These are phyloP conservation scores for Xylariaceae sp. DNA, from an alignment of 2,329 filamentous ascomycete species.

Conservation along the genomic window DNA sequence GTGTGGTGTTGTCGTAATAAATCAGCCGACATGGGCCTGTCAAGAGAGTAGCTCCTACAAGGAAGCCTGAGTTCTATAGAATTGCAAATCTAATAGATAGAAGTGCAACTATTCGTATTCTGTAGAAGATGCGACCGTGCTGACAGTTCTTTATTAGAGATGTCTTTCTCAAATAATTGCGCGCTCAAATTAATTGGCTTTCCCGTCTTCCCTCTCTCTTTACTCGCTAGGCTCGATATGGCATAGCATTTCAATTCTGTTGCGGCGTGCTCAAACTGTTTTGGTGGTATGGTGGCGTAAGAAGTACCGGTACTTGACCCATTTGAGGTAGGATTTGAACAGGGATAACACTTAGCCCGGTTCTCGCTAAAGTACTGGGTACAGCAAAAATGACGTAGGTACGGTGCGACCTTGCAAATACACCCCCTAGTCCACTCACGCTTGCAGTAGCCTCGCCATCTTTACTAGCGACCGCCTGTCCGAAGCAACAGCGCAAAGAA, in stretches of 20 bases:
- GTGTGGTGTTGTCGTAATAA: background rate
- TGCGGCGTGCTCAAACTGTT: conserved; percentile 9
- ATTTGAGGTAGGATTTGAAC: conserved; percentile 20
- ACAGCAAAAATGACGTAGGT: conserved; percentile 34
- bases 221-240: conserved; percentile 7
- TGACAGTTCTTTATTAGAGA: conserved; percentile 18
- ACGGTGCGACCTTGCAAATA: conserved; percentile 23
- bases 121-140: background rate
- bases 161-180: conserved; percentile 18
- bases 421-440: conserved; percentile 3
- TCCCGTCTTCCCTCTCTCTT: background rate
- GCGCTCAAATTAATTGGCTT: conserved; percentile 4
- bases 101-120: background rate
- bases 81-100: background rate
- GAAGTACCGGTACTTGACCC: conserved; percentile 32
- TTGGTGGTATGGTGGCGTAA: conserved; percentile 15
- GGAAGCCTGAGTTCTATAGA: background rate
- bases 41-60: too few species aligned
- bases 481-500: background rate
- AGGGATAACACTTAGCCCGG: conserved; percentile 28
- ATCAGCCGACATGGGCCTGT: too few species aligned
- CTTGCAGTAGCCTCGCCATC: conserved; percentile 5
- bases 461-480: background rate
- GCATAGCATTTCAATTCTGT: conserved; percentile 8
- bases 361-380: conserved; percentile 33